Conservation (phyloP, 1,284 basidiomycete genomes). For the Ustilago tritici region DNA sequence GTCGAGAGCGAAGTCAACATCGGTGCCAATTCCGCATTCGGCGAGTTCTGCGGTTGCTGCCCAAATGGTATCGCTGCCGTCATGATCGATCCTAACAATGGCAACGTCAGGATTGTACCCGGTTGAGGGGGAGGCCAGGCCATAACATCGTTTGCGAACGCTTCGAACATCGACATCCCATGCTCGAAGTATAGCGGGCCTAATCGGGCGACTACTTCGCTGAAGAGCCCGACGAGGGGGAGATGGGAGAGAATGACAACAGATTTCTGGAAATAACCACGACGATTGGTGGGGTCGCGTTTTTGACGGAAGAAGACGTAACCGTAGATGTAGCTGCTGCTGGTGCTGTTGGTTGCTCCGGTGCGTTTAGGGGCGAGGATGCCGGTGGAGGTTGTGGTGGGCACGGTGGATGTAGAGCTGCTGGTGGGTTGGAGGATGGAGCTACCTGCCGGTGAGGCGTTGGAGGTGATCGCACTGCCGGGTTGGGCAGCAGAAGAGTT, state of each 20-base stretch:
- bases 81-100: slow-evolving; percentile 56
- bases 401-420: background rate
- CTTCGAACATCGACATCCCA: slow-evolving; percentile 64
- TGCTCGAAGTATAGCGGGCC: slow-evolving; percentile 72
- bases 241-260: slow-evolving; percentile 86
- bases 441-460: slow-evolving; percentile 10
- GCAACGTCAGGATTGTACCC: slow-evolving; percentile 58
- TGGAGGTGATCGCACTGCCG: background rate
- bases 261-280: slow-evolving; percentile 75
- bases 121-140: slow-evolving; percentile 60
- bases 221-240: slow-evolving; percentile 85
- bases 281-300: slow-evolving; percentile 56
- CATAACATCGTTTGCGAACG: slow-evolving; percentile 58
- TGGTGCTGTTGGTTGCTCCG: slow-evolving; percentile 47
- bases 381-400: slow-evolving; percentile 8
- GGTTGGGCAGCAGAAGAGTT: background rate
- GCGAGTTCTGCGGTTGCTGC: slow-evolving; percentile 58
- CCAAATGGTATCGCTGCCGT: slow-evolving; percentile 60
- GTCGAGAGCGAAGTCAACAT: slow-evolving; percentile 11
- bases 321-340: slow-evolving; percentile 67
- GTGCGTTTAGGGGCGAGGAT: slow-evolving; percentile 9
- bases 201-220: slow-evolving; percentile 77
- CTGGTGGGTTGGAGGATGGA: slow-evolving; percentile 9
- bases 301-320: slow-evolving; percentile 68
- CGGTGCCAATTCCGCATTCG: slow-evolving; percentile 37